phyloP scores from a whole-genome alignment of 768 basidiomycete species.

The Kwoniella heveanensis region DNA sequence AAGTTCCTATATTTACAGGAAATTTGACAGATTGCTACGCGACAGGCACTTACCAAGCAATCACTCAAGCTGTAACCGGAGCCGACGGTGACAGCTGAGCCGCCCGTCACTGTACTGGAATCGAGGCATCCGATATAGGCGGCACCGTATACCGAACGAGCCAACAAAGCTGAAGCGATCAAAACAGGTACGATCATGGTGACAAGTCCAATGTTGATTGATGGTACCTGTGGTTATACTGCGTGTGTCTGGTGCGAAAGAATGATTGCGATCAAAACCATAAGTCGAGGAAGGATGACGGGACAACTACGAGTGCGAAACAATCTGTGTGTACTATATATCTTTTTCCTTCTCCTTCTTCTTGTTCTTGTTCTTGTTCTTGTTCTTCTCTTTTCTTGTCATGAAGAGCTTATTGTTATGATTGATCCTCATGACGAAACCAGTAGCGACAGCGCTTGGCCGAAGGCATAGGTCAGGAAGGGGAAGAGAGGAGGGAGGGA shows the following conservation, averaged over 20 bases:
- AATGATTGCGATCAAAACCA: not conserved
- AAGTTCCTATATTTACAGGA: no score
- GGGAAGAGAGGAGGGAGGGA: no score
- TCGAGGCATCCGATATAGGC: slow-evolving; percentile 8
- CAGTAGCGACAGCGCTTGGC: no score
- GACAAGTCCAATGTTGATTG: not conserved
- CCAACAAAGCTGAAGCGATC: slow-evolving; percentile 1
- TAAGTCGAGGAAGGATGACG: not conserved
- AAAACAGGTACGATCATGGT: slow-evolving; percentile 17
- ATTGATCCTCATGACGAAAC: slow-evolving; percentile 1
- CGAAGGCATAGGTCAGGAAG: no score
- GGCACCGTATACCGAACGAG: slow-evolving; percentile 1
- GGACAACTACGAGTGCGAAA: not conserved
- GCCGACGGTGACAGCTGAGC: not conserved
- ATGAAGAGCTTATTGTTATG: not conserved
- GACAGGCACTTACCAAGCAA: not conserved
- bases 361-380: no score
- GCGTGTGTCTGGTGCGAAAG: not conserved
- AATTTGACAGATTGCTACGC: no score
- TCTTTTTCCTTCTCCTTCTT: no score
- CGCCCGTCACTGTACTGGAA: not conserved
- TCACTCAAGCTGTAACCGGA: slow-evolving; percentile 1
- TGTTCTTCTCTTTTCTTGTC: no score
- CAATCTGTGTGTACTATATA: not conserved
- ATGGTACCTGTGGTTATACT: not conserved